Conservation (phyloP, 208 protist genomes). For the Trypanosoma grayi region DNA sequence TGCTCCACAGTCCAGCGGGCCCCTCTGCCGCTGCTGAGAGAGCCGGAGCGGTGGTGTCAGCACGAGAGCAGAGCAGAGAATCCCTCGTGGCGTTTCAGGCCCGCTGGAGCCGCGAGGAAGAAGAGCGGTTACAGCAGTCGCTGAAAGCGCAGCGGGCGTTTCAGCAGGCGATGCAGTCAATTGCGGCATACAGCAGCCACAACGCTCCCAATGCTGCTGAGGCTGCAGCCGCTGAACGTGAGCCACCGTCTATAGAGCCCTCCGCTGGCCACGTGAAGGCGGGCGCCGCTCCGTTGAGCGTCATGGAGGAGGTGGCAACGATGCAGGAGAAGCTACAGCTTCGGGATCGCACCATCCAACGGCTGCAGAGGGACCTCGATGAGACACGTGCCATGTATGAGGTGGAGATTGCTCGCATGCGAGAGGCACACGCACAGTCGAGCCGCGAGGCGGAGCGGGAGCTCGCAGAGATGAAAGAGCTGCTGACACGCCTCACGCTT, state of each 20-base stretch:
- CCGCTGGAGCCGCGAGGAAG: slow-evolving; percentile 2
- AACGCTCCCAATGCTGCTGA: background rate
- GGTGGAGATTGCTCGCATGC: slow-evolving; percentile 3
- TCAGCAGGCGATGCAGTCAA: slow-evolving; percentile 3
- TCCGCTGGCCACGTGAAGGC: background rate
- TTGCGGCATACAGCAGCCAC: background rate
- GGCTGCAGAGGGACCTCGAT: slow-evolving; percentile 10
- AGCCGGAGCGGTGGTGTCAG: too few relatives aligned
- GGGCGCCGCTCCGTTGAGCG: background rate
- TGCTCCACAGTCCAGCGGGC: background rate
- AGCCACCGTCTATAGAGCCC: background rate
- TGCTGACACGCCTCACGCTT: background rate
- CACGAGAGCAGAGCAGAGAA: background rate
- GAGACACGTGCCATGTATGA: slow-evolving; percentile 12
- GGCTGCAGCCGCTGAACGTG: background rate
- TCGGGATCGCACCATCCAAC: slow-evolving; percentile 9
- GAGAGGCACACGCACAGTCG: background rate
- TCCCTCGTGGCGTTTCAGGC: background rate
- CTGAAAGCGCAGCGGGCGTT: slow-evolving; percentile 6
- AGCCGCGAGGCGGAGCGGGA: background rate
- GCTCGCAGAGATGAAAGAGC: slow-evolving; percentile 1
- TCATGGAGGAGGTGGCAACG: background rate
- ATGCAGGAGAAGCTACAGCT: slow-evolving; percentile 9
- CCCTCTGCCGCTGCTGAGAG: background rate
- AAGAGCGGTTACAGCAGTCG: slow-evolving; percentile 1